Conservation (phyloP, 495 filamentous ascomycete species). For the Aspergillus mulundensis region DNA sequence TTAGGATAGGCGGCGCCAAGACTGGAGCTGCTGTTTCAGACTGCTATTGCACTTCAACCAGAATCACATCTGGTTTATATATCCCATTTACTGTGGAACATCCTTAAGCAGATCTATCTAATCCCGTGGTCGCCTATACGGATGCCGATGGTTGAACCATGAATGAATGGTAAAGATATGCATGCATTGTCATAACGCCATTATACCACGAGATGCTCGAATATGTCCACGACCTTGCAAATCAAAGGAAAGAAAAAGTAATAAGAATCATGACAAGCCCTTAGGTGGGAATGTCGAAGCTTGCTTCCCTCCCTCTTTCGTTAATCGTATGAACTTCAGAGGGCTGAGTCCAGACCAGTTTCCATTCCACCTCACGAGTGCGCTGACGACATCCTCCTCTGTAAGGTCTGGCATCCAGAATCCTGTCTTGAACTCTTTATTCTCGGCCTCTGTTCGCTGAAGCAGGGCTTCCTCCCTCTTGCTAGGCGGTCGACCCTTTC, state of each 20-base stretch:
- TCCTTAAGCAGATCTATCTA: too few relatives aligned
- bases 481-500: slow-evolving; percentile 76
- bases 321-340: slow-evolving; percentile 60
- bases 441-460: slow-evolving; percentile 63
- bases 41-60: too few relatives aligned
- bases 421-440: slow-evolving; percentile 77
- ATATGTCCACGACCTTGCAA: slow-evolving; percentile 10
- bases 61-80: too few relatives aligned
- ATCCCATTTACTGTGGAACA: too few relatives aligned
- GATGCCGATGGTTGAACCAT: too few relatives aligned
- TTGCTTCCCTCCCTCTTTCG: slow-evolving; percentile 51
- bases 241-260: slow-evolving; percentile 15
- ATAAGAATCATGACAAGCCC: slow-evolving; percentile 44
- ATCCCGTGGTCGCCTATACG: too few relatives aligned
- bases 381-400: slow-evolving; percentile 48
- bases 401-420: slow-evolving; percentile 70
- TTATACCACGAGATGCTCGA: slow-evolving; percentile 22
- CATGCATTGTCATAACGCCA: slow-evolving; percentile 10
- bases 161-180: neutral
- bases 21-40: slow-evolving; percentile 2
- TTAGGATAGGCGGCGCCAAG: slow-evolving; percentile 27
- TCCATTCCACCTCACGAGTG: slow-evolving; percentile 57
- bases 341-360: slow-evolving; percentile 56
- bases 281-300: slow-evolving; percentile 67
- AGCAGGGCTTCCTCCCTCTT: slow-evolving; percentile 71